Evolutionary conservation across 352 stramenopile species (phyloP), one percentile per base, ranked within the genome.

Genomic region (Saprolegnia parasitica): DNA sequence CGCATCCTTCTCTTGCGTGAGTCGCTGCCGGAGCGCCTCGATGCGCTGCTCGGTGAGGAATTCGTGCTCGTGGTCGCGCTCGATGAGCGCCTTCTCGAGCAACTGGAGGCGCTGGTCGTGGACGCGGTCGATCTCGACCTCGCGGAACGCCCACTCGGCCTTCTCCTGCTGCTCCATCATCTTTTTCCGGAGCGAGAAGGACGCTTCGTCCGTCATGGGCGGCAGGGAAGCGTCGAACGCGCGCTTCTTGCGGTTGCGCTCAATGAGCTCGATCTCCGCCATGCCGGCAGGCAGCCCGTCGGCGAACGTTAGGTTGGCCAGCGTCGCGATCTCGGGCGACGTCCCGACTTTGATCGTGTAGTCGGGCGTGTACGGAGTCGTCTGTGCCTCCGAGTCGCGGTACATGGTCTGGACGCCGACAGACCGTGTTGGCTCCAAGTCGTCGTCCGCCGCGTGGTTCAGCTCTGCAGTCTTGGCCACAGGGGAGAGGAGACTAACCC

Each of bases 181-280:
- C 24, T 65, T 72, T 67, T 98, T 98, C 15, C 94, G 86, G 26
- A 98, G 65, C 24, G 84, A 37, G 56, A 98, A 96, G 45, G 78
- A 96, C 8, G 90, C 93, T 65, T 98, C 94, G 73, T 98, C 94
- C 16, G 94, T 98, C 81, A 97, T 97, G 4, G 94, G 93, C 20
- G 93, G 94, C 45, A 98, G 71, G 26, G 87, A 88, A 16, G 79
- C 81, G 55, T 98, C 86, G 23, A 98, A 91, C 5, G 77, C 76
- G 21, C 80, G 77, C 63, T 98, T 97, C 63, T 87, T 81, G 32
- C 91, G 83, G 35, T 91, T 89, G 13, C 91, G 83, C 65, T 97
- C 89, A 40, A 98, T 96, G 68, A 98, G 77, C 65, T 95, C 87
- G 32, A 98, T 80, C 73, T 98, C 93, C 0, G 80, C 78, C 32